Conservation (phyloP, 768 basidiomycete genomes). For the Gloeostereum incarnatum region DNA sequence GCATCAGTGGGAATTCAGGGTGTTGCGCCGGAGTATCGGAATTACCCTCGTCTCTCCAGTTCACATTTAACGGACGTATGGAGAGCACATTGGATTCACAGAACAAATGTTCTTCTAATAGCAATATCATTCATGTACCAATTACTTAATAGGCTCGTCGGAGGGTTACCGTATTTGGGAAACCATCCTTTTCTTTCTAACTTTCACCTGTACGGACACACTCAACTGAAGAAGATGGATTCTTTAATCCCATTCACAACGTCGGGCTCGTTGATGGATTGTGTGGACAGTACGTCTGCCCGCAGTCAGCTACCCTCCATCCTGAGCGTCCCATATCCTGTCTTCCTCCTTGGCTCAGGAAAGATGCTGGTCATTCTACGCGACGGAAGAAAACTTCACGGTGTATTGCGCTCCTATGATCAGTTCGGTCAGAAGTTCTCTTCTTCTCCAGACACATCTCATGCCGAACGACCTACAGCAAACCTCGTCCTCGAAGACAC, state of each 20-base stretch:
- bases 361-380: conserved; percentile 97
- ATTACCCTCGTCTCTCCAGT: too few relatives aligned
- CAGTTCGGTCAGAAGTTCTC: conserved; percentile 85
- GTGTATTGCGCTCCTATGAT: conserved; percentile 94
- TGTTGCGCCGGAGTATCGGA: too few relatives aligned
- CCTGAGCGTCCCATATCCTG: conserved; percentile 14
- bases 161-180: too few relatives aligned
- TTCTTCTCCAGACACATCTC: conserved; percentile 1
- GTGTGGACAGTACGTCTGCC: conserved; percentile 98
- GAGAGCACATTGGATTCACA: too few relatives aligned
- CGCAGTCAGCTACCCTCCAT: conserved; percentile 38
- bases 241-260: conserved; percentile 98
- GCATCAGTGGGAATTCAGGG: too few relatives aligned
- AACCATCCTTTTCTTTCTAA: conserved; percentile 8
- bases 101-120: too few relatives aligned
- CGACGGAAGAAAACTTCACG: conserved; percentile 94
- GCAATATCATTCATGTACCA: too few relatives aligned
- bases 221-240: conserved; percentile 58
- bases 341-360: conserved; percentile 45
- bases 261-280: conserved; percentile 96
- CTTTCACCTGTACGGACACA: too few relatives aligned
- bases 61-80: too few relatives aligned
- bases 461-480: conserved; percentile 37
- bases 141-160: too few relatives aligned
- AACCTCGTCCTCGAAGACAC: conserved; percentile 97